Evolutionary conservation across 768 basidiomycete species (phyloP), one percentile per base, ranked within the genome.

Genomic region (Mycena polygramma): DNA sequence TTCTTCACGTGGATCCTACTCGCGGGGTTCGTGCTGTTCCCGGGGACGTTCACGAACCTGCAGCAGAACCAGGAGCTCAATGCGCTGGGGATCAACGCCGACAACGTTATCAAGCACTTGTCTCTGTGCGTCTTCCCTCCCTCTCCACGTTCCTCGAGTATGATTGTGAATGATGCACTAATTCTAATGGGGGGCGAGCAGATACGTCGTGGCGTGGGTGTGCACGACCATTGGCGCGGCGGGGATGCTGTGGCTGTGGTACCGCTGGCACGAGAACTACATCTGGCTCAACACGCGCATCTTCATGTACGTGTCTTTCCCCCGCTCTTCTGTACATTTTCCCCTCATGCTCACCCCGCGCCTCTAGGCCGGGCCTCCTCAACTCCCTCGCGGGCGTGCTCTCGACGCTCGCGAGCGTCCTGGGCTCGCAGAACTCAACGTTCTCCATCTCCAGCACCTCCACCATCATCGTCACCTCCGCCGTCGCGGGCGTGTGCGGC

Each of bases 1-100:
- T 90, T 91, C 79, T 90, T 88, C 71, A 90, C 87, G 7, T 91
- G 90, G 90, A 84, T 91, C 65, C 73, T 90, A 57, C 80, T 91
- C 20, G 90, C 90, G 6, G 90, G 89, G 7, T 91, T 91, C 75
- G 79, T 91, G 20, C 80, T 91, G 39, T 89, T 91, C 71, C 90
- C 90, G 1, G 87, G 89, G 62, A 91, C 90, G 5, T 91, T 91
- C 76, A 83, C 86, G 8, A 88, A 83, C 59, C 80, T 86, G 77
- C 79, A 80, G 48, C 69, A 71, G 35, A 68, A 68, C n/a, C 57
- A 55, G 4, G 19, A 63, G 17, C 77, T 75, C 66, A 76, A 62
- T 46, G 80, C 79, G 13, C 70, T 85, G 6, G 78, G 78, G 46
- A 75, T 77, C 20, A 52, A 74, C 17, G 74, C 85, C 49, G 72